These are phyloP conservation scores for Phialophora macrospora DNA, from an alignment of 2,329 filamentous ascomycete species.

Conservation along the genomic window DNA sequence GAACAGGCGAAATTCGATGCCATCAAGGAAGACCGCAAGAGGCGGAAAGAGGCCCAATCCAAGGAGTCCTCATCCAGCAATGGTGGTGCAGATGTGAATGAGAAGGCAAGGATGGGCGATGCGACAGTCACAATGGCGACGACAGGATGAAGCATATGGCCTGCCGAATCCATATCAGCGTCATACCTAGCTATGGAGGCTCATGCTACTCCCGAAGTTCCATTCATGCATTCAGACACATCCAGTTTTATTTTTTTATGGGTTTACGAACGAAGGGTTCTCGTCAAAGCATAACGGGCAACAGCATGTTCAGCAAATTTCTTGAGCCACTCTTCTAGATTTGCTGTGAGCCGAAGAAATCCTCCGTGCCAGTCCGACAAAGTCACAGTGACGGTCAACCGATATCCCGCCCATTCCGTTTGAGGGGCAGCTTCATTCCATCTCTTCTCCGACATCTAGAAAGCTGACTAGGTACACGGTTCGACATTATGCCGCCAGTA, in stretches of 20 bases:
- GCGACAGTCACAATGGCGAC: background rate
- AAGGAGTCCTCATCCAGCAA: background rate
- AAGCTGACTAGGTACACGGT: too few species aligned
- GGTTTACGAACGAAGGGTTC: background rate
- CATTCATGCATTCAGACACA: background rate
- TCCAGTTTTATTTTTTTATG: background rate
- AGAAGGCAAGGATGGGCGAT: background rate
- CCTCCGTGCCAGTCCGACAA: background rate
- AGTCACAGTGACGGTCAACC: background rate
- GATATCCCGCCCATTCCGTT: background rate
- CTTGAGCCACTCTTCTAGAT: background rate
- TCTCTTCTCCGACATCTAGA: background rate
- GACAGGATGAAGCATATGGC: background rate
- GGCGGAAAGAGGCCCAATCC: background rate
- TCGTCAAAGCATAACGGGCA: background rate
- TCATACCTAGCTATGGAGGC: background rate
- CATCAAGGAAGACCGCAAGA: constrained; percentile 7
- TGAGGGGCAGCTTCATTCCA: background rate
- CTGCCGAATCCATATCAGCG: background rate
- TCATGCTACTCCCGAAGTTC: background rate
- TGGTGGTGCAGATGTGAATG: background rate
- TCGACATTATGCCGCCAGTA: background rate
- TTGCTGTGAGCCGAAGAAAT: too few species aligned
- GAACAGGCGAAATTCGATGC: constrained; percentile 9
- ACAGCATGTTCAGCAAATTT: background rate